Conservation (phyloP, 176 grass and related monocot species). For the Pharus latifolius region DNA sequence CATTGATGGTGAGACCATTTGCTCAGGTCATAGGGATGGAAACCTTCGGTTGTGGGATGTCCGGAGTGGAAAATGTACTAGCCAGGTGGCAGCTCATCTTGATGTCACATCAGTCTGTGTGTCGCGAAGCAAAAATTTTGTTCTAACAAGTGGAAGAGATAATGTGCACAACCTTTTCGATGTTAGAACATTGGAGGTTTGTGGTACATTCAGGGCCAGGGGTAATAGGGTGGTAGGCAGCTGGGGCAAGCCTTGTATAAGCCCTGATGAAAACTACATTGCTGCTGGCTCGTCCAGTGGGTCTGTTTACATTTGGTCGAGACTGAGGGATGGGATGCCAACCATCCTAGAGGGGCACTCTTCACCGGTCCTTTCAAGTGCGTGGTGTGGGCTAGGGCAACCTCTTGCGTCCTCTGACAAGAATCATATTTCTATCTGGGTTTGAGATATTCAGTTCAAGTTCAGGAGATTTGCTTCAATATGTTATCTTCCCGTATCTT, state of each 20-base stretch:
- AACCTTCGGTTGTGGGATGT: conserved; percentile 72
- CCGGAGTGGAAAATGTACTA: conserved; percentile 54
- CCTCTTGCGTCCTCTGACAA: conserved; percentile 62
- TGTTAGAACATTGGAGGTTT: conserved; percentile 77
- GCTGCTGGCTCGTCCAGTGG: conserved; percentile 74
- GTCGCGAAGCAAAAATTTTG: conserved; percentile 54
- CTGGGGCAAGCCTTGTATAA: conserved; percentile 75
- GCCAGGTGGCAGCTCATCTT: conserved; percentile 60
- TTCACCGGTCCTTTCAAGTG: conserved; percentile 49
- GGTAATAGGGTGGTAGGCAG: conserved; percentile 47
- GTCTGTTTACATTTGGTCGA: conserved; percentile 79
- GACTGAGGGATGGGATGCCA: conserved; percentile 24
- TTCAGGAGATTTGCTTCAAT: neutral
- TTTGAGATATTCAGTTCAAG: conserved; percentile 29
- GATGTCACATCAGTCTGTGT: conserved; percentile 75
- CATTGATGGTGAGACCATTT: conserved; percentile 65
- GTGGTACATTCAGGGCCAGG: conserved; percentile 56
- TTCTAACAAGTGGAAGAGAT: conserved; percentile 89
- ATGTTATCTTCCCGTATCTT: neutral
- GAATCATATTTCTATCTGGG: conserved; percentile 94
- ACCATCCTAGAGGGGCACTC: conserved; percentile 70
- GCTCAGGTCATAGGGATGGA: conserved; percentile 96
- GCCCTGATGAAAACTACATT: conserved; percentile 71
- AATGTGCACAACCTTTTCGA: conserved; percentile 87
- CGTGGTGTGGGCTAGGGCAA: conserved; percentile 63